Base-by-base conservation (phyloP, 352 stramenopile species). In the Globisporangium takayamanum region DNA sequence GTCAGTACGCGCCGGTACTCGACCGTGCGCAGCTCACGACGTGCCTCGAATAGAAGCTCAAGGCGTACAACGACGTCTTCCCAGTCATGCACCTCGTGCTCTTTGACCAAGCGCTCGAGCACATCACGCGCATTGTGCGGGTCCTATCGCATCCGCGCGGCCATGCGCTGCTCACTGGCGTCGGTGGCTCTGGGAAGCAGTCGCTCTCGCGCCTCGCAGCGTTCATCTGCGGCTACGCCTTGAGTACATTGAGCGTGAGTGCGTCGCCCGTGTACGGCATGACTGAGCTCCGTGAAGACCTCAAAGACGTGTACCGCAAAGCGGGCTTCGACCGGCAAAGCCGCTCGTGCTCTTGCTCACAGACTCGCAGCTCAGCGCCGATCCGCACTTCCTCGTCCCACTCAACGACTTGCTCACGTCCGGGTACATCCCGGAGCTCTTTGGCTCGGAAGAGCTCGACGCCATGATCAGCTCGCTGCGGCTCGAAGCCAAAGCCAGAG, bases 81-180 rank as follows among this genome's bases (percentile, higher is more conserved):
- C 83, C 92, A 0, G 94, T 98, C 7, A 96, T 97, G 87, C 82
- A 93, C 58, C 68, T 97, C 10, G 89, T 97, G 41, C 62, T 97
- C 0, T 97, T 97, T 64, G 88, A 97, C 16, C 83, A 96, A 62
- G 91, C 91, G 2, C 74, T 97, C 59, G 78, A 95, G 46, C 89
- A 97, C 52, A 71, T 97, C 15, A 78, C 84, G 5, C 76, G 91
- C 46, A 97, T 97, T 41, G 80, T 89, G 45, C 72, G 91, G 8
- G 89, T 97, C 36, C 50, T 97, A 26, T 70, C 77, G 14, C 80
- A 81, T 20, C 70, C 86, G 18, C 70, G 75, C 1, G 89, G 89
- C 25, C 84, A 97, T 57, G 84, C 84, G 10, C 72, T 97, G 36
- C 68, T 97, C 25, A 91, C 94, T 33, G 86, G 84, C 5, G 86